A percentile compares a stretch with the other conserved stretches of the same genome.
phyloP scores from a whole-genome alignment of 202 grass and related monocot species.

The Panicum hallii region DNA sequence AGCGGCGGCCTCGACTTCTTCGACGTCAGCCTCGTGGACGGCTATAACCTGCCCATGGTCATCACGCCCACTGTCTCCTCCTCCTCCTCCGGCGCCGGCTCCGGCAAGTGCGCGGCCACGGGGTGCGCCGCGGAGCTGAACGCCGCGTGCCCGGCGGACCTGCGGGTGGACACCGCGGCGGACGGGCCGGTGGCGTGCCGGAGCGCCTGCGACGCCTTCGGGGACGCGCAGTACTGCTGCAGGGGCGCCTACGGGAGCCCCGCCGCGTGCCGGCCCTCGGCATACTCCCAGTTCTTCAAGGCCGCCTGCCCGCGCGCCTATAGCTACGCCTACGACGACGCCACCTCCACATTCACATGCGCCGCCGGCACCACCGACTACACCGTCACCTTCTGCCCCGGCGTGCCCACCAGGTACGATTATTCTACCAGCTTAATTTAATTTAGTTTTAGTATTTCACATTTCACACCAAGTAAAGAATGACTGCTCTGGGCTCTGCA shows the following conservation, averaged over 20 bases:
- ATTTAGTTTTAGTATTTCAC: not conserved
- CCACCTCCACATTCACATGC: slow-evolving; percentile 74
- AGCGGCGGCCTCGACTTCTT: slow-evolving; percentile 73
- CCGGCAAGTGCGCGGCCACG: slow-evolving; percentile 58
- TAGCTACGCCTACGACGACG: slow-evolving; percentile 79
- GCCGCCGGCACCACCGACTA: slow-evolving; percentile 53
- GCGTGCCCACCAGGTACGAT: slow-evolving; percentile 38
- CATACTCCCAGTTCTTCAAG: slow-evolving; percentile 73
- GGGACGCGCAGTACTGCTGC: slow-evolving; percentile 69
- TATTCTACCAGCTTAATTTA: not conserved
- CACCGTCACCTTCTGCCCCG: slow-evolving; percentile 71
- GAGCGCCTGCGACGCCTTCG: slow-evolving; percentile 79
- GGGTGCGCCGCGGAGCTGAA: slow-evolving; percentile 71
- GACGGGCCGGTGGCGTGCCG: slow-evolving; percentile 54
- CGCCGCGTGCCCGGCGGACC: slow-evolving; percentile 54
- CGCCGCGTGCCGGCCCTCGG: slow-evolving; percentile 57
- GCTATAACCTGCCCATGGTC: slow-evolving; percentile 71
- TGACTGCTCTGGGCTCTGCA: not conserved
- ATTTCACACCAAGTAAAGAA: not conserved
- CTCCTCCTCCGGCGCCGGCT: not conserved
- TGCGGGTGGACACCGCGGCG: slow-evolving; percentile 35
- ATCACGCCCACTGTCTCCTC: slow-evolving; percentile 13
- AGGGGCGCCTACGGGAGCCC: slow-evolving; percentile 65
- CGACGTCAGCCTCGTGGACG: slow-evolving; percentile 80
- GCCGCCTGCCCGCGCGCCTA: slow-evolving; percentile 63